These are phyloP conservation scores for Halophytophthora batemanensis DNA, from an alignment of 352 stramenopile genomes.

Conservation along the genomic window DNA sequence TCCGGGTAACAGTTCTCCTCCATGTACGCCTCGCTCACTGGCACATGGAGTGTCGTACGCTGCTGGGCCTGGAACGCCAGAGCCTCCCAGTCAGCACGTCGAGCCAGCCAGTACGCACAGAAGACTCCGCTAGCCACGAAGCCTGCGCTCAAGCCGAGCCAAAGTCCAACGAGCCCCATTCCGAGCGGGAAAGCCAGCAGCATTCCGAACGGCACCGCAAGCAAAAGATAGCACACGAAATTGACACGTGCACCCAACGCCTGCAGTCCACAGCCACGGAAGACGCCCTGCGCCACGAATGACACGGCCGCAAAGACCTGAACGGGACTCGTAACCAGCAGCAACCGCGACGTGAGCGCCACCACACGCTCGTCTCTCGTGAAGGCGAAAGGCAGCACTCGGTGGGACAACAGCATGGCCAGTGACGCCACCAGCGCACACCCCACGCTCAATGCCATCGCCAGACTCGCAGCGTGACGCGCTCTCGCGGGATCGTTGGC, in stretches of 20 bases:
- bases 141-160: slow-evolving; percentile 69
- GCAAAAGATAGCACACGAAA: slow-evolving; percentile 80
- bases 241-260: slow-evolving; percentile 80
- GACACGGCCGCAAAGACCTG: slow-evolving; percentile 84
- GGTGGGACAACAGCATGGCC: slow-evolving; percentile 52
- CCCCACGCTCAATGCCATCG: slow-evolving; percentile 37
- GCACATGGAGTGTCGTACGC: slow-evolving; percentile 27
- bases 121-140: slow-evolving; percentile 67
- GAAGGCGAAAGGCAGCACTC: slow-evolving; percentile 60
- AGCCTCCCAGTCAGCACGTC: slow-evolving; percentile 62
- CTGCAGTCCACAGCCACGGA: slow-evolving; percentile 79
- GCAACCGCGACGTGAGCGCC: slow-evolving; percentile 47
- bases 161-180: slow-evolving; percentile 73
- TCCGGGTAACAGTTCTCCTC: slow-evolving; percentile 10
- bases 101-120: slow-evolving; percentile 64
- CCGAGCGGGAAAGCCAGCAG: slow-evolving; percentile 63
- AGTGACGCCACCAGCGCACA: slow-evolving; percentile 48
- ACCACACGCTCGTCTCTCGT: slow-evolving; percentile 56
- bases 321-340: slow-evolving; percentile 69
- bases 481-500: slow-evolving; percentile 75
- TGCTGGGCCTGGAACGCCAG: slow-evolving; percentile 62
- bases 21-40: slow-evolving; percentile 7
- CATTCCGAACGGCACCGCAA: slow-evolving; percentile 79
- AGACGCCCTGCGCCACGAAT: slow-evolving; percentile 65
- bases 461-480: slow-evolving; percentile 63